Base-by-base conservation (phyloP, 495 filamentous ascomycete genomes). In the Aspergillus biplanus region DNA sequence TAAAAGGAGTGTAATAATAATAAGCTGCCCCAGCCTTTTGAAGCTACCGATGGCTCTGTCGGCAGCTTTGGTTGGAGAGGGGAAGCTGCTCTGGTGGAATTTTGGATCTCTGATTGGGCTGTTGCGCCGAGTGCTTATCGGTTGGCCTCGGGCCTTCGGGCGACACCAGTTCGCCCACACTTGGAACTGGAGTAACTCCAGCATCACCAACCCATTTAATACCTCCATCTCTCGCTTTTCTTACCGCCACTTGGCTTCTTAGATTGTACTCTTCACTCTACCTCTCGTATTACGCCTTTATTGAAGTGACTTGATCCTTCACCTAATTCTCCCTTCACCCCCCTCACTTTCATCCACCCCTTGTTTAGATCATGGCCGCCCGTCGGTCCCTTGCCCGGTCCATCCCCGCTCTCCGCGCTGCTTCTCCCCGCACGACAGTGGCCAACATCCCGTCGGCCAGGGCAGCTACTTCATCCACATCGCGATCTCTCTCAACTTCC, bases 371-470 rank as follows among this genome's bases (percentile, higher is more conserved):
- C 61, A 81, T 81, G 78, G 77, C 79, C 68, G 76, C 79, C 73
- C 71, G 76, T 66, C 77, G 76, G 69, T 79, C 78, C 39, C 63
- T 80, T 62, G 64, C 74, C 66, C 70, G 74, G 52, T 74, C 77
- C 57, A 67, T 80, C 71, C 77, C 79, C 73, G 71, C 78, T 73
- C 77, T 81, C 70, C 76, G 73, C 73, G 74, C 71, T 62, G 67
- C 70, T 8, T 66, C 68, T 76, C 78, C 78, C 78, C 77, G 77
- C 77, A 78, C 72, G 58, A 61, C 69, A 32, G 61, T 76, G 52
- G 61, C 71, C 66, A 64, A 48, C 35, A 58, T 66, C 33, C 62
- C 67, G 42, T 50, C 69, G 33, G 65, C 71, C 56, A 69, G 71
- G 58, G 61, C 47, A 52, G 52, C 67, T 39, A 58, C 71, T 56